Evolutionary conservation across 345 rosid genomes (phyloP), one percentile per base, ranked within the genome.

Genomic region (Toxicodendron radicans): DNA sequence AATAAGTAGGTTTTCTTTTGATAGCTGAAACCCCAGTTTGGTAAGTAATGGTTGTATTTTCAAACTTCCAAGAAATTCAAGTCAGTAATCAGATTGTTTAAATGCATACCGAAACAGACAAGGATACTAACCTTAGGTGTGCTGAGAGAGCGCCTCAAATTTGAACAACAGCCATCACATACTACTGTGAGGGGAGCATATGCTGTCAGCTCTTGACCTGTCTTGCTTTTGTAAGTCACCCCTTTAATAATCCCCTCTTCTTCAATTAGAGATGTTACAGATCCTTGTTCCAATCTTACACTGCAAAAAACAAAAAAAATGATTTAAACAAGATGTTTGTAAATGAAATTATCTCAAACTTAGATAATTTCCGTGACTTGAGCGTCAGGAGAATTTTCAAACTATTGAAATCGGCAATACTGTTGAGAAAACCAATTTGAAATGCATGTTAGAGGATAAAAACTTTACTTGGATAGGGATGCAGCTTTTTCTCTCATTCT

Each of bases 211-310:
- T 46, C 16, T 66, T 48, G 35, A 7, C 70, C 57, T 14, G 21
- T 48, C 54, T 16, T 66, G 13, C n/a, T 66, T 46, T 48, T 66
- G 70, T 66, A 66, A 46, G 48, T 35, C 6, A 66, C 57, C 41
- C 69, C 70, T 66, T 66, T 66, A 48, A 66, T 14, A 46, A 38
- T 48, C 38, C 70, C 57, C 38, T 48, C 17, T 24, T 66, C 70
- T 66, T 66, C 70, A 66, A 48, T 48, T 17, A 48, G 70, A 66
- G 35, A 66, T 7, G 57, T 66, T 17, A 66, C 70, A 7, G 57
- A 46, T 66, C 70, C 70, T 48, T 48, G 57, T 27, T 66, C 70
- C 57, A 66, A 66, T 46, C 38, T 7, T 66, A 66, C 70, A 66
- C 70, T 66, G 17, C 9, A 65, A 14, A 65, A 6, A 13, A 45